A percentile compares a stretch with the other conserved stretches of the same genome.
Conservation (phyloP, 148 eudicot species). For the Rhododendron griersonianum region DNA sequence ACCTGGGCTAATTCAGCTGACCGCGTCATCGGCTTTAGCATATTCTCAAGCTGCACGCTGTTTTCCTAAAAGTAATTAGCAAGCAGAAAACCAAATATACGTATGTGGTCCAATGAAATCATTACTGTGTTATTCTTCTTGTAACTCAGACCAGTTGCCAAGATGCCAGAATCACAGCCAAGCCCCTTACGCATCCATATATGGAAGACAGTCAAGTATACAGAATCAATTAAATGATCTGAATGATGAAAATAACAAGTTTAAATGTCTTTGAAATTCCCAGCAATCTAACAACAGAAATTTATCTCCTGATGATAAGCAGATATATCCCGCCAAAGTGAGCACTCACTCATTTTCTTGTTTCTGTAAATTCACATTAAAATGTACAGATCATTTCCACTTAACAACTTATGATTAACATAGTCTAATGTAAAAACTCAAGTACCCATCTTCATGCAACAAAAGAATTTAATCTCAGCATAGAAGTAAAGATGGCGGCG, state of each 20-base stretch:
- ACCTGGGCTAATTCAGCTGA: background rate
- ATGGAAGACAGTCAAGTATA: background rate
- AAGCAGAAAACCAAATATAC: background rate
- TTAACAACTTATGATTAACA: background rate
- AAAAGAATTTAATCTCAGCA: background rate
- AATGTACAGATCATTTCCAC: background rate
- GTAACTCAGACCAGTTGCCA: background rate
- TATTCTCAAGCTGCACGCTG: background rate
- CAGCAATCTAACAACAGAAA: background rate
- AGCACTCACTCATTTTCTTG: background rate
- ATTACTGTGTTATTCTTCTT: no score
- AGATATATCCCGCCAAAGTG: background rate
- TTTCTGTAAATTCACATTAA: background rate
- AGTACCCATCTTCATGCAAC: background rate
- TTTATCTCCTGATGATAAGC: background rate
- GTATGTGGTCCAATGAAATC: background rate
- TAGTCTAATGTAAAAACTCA: background rate
- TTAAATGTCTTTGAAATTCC: background rate
- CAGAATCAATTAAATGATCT: background rate
- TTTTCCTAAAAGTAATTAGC: background rate
- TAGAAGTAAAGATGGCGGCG: background rate
- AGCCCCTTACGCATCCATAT: background rate
- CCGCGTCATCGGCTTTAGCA: background rate
- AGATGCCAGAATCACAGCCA: background rate
- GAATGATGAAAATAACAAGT: background rate